Evolutionary conservation across 75 land plant species (phyloP), one percentile per base, ranked within the genome.

Genomic region (Azolla pinnata): DNA sequence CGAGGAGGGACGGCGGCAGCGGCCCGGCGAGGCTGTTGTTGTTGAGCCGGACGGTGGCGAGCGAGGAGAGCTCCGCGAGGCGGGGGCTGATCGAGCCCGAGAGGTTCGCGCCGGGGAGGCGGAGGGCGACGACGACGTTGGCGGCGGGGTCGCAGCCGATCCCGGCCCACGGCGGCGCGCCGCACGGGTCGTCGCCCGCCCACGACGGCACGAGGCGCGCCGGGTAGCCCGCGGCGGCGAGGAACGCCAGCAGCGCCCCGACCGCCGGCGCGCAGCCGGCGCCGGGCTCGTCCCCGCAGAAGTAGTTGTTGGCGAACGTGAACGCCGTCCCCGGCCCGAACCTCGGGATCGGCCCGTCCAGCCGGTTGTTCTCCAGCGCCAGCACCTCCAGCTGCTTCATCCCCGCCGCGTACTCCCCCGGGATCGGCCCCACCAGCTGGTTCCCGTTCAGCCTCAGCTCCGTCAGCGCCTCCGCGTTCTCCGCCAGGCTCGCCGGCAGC

Each of bases 141-240:
- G 50, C 40, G 20, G 48, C 23, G 0, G 73, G 14, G 60, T 83
- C 78, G 32, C 97, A 91, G 2, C 64, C 23, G 24, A 91, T 62
- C 18, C 80, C 81, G 0, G 28, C 32, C 95, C 95, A 91, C 0
- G 33, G 19, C 4, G 29, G 29, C 1, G 53, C 33, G 9, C 20
- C 23, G 62, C 97, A 91, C 8, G 95, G 89, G 64, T 88, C 66
- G 42, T 85, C 73, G n/a, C 97, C 97, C 1, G 38, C 17, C 97
- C 97, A 91, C 0, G 83, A 56, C 7, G 63, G 61, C 0, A 87
- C 82, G 17, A 80, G 45, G 14, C 14, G 4, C 4, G 48, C 7
- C 0, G 85, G 88, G 57, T 84, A 88, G 2, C 80, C 82, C 12
- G 85, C 59, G 7, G 61, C 84, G 1, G 42, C 72, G 1, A 84